phyloP scores from a whole-genome alignment of 2,329 filamentous ascomycete genomes.

The Colletotrichum tofieldiae region DNA sequence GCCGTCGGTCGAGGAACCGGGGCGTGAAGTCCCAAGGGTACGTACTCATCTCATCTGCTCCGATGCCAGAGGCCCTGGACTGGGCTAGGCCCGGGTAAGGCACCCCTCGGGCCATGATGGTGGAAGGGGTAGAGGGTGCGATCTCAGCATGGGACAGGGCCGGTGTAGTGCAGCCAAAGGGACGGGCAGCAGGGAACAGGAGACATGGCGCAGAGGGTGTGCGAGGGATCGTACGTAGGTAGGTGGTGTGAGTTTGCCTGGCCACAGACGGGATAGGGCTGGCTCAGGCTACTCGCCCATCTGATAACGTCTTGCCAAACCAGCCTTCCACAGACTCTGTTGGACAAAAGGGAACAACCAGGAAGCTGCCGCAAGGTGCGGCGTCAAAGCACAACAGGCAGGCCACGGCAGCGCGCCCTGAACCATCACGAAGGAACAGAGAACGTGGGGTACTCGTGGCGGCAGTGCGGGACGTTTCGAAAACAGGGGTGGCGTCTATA shows the following conservation, averaged over 20 bases:
- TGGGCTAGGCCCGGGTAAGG: constrained; percentile 13
- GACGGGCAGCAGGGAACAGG: constrained; percentile 1
- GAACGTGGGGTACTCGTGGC: constrained; percentile 26
- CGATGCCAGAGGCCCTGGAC: constrained; percentile 24
- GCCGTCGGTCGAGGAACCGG: neutral
- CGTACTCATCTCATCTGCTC: constrained; percentile 7
- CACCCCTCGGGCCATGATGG: constrained; percentile 10
- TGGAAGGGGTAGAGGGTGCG: neutral
- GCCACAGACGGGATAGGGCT: neutral
- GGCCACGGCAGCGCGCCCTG: constrained; percentile 3
- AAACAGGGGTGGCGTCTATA: neutral
- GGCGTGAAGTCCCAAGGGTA: neutral
- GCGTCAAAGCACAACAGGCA: constrained; percentile 7
- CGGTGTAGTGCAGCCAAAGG: neutral
- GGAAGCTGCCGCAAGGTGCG: constrained; percentile 12
- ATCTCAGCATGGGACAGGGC: constrained; percentile 9
- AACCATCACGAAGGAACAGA: neutral
- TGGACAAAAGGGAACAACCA: constrained; percentile 13
- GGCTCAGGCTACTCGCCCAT: constrained; percentile 25
- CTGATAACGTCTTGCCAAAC: constrained; percentile 31
- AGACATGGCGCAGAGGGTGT: constrained; percentile 2
- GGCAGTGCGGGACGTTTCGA: neutral
- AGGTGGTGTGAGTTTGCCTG: neutral
- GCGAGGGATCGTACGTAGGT: neutral
- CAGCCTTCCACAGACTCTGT: neutral